Conservation (phyloP, 768 basidiomycete genomes). For the Boletus edulis region DNA sequence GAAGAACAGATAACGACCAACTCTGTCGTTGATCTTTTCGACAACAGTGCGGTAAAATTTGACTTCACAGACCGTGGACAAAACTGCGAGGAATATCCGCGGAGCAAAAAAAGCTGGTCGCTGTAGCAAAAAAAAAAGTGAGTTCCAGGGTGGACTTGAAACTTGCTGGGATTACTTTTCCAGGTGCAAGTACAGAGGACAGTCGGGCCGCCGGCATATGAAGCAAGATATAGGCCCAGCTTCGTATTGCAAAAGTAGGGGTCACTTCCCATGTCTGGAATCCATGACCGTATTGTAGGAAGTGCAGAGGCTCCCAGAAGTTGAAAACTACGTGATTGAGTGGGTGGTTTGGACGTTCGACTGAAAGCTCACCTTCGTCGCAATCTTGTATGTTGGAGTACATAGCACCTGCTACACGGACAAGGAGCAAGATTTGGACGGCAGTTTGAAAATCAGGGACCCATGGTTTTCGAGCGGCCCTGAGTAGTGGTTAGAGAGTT, state of each 20-base stretch:
- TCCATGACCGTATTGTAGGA: constrained; percentile 77
- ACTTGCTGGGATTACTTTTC: constrained; percentile 57
- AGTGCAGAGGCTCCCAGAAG: constrained; percentile 98
- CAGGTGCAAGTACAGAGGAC: constrained; percentile 54
- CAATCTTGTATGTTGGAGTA: constrained; percentile 94
- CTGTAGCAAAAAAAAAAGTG: constrained; percentile 39
- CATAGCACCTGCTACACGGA: constrained; percentile 86
- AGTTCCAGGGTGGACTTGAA: constrained; percentile 2
- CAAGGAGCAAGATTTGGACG: constrained; percentile 75
- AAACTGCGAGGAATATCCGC: constrained; percentile 71
- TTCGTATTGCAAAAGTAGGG: constrained; percentile 86
- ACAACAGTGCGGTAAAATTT: constrained; percentile 79
- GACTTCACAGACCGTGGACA: constrained; percentile 76
- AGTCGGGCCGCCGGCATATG: constrained; percentile 70
- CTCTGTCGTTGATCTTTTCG: constrained; percentile 81
- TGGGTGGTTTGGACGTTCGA: not conserved
- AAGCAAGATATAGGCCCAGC: constrained; percentile 89
- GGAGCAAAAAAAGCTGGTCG: constrained; percentile 87
- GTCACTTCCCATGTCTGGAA: constrained; percentile 99
- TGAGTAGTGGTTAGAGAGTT: constrained; percentile 26
- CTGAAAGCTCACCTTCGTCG: constrained; percentile 74
- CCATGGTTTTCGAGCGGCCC: constrained; percentile 77
- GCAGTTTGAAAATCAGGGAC: constrained; percentile 82
- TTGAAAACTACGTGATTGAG: constrained; percentile 75
- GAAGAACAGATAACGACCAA: constrained; percentile 93